A percentile compares a stretch with the other conserved stretches of the same genome.
phyloP scores from a whole-genome alignment of 805 yeast genomes.

The Barnettozyma sp. region DNA sequence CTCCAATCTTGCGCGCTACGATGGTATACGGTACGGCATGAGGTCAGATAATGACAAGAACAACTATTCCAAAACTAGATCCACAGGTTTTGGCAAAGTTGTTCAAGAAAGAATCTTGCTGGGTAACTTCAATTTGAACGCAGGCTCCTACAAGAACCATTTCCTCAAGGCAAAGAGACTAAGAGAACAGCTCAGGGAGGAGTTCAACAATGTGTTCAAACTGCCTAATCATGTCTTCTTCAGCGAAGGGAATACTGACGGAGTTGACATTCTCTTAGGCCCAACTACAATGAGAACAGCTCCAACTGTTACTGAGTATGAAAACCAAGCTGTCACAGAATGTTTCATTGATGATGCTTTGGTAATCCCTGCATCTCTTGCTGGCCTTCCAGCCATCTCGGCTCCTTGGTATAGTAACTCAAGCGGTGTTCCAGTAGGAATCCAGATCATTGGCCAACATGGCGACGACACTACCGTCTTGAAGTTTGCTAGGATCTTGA shows the following conservation, averaged over 20 bases:
- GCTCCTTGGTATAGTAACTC: conserved; percentile 47
- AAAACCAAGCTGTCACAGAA: conserved; percentile 42
- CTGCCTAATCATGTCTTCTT: conserved; percentile 37
- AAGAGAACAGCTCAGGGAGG: conserved; percentile 52
- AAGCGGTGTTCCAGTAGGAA: conserved; percentile 42
- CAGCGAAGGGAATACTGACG: conserved; percentile 21
- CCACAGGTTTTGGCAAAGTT: conserved; percentile 67
- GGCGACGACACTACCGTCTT: conserved; percentile 72
- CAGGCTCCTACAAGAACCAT: conserved; percentile 63
- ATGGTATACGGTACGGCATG: conserved; percentile 81
- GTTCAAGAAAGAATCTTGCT: conserved; percentile 76
- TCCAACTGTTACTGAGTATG: conserved; percentile 44
- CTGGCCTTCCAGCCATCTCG: conserved; percentile 82
- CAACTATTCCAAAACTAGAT: conserved; percentile 53
- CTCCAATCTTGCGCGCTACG: conserved; percentile 83
- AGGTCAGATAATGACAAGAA: conserved; percentile 35
- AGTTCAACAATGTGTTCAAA: conserved; percentile 59
- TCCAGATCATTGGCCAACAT: conserved; percentile 80
- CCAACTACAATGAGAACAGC: conserved; percentile 65
- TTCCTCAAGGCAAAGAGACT: conserved; percentile 68
- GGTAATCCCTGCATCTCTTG: conserved; percentile 85
- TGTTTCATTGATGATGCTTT: conserved; percentile 76
- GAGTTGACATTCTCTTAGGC: conserved; percentile 63
- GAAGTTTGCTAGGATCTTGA: conserved; percentile 24
- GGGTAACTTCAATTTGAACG: conserved; percentile 81